Evolutionary conservation across 805 yeast genomes (phyloP), one percentile per base, ranked within the genome.

Genomic region (Candida chauliodis): DNA sequence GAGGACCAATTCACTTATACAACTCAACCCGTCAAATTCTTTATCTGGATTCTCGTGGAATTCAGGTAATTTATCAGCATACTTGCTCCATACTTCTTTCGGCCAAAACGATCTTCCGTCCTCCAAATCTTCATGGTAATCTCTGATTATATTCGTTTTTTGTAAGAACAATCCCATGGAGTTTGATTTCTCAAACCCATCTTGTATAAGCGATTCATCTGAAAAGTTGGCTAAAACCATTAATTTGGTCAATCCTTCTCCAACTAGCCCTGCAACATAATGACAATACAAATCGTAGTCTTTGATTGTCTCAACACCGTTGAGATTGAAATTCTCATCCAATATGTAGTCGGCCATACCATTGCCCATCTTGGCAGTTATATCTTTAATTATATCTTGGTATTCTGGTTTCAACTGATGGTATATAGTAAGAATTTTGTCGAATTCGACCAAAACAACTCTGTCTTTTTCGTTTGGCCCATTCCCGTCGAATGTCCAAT

Each of bases 31-130:
- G 18, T 72, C 61, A 43, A 73, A 59, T 47, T 75, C 72, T 3
- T 76, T 71, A 20, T 61, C 54, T 36, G 71, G 48, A 38, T 58
- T 58, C 14, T 58, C 47, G 42, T 56, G 58, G 58, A 90, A 84
- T 44, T 81, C 80, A 5, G 74, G 66, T 50, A 90, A 71, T 34
- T 66, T 59, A 29, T 69, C 66, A n/a, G 89, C 76, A 59, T 93
- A 85, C 49, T 84, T 79, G 26, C 78, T 66, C 98, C 98, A 93
- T 42, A 89, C 78, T 59, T 93, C 98, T 51, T 78, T 75, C 16
- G 99, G 99, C 93, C 96, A 93, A 65, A 93, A 93, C 0, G 95
- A 81, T 58, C 99, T 78, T 30, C 95, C 95, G 57, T 91, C 98
- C 36, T 73, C 80, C 53, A 87, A 69, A 59, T 93, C 99, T 62